Conservation (phyloP, 208 protist species). For the Leishmania aethiopica region DNA sequence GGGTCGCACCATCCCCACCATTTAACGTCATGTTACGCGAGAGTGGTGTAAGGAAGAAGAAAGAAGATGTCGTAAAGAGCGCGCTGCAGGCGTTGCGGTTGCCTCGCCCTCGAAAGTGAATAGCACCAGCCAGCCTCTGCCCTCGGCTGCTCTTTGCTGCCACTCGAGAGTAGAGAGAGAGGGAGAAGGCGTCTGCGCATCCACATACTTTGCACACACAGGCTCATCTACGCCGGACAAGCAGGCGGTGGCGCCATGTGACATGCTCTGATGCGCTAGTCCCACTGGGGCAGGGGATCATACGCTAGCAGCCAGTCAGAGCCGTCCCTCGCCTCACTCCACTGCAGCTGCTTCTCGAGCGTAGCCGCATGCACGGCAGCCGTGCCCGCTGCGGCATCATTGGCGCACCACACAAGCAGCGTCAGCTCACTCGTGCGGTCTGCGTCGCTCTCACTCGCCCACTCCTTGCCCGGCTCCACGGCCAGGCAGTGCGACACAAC, state of each 20-base stretch:
- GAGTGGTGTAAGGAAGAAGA: neutral
- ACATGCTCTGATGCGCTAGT: conserved; percentile 13
- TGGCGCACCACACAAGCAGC: conserved; percentile 39
- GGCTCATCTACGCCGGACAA: neutral
- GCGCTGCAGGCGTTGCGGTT: neutral
- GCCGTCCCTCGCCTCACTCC: conserved; percentile 31
- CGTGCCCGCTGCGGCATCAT: conserved; percentile 2
- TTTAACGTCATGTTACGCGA: neutral
- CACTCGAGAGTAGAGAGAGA: neutral
- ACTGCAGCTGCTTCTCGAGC: conserved; percentile 37
- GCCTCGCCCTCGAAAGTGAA: neutral
- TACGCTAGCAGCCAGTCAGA: conserved; percentile 19
- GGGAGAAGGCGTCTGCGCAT: neutral
- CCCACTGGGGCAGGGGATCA: conserved; percentile 45
- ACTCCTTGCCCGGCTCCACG: conserved; percentile 46
- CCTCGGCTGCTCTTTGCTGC: neutral
- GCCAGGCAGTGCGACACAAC: conserved; percentile 42
- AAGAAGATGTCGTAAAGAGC: neutral
- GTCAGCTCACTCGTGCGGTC: conserved; percentile 35
- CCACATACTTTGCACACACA: neutral
- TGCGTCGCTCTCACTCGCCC: conserved; percentile 11
- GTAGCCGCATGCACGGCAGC: conserved; percentile 11
- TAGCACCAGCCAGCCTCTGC: neutral
- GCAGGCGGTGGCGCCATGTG: neutral
- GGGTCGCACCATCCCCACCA: neutral